Conservation (phyloP, 2,329 filamentous ascomycete genomes). For the Hymenoscyphus fructigenus region DNA sequence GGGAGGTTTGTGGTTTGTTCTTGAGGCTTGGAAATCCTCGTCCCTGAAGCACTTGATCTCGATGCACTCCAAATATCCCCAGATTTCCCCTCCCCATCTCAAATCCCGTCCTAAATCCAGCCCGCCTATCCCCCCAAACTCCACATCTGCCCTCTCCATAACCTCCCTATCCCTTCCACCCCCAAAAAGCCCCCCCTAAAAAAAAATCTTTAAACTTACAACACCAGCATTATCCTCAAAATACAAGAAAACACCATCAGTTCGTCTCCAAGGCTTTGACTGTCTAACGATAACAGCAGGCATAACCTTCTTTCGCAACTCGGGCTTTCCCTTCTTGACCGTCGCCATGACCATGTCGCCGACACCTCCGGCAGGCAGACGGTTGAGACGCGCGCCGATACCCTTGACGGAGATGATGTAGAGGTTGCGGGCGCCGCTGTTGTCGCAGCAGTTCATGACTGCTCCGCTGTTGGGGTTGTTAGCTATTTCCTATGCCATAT, state of each 20-base stretch:
- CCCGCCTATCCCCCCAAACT: not conserved
- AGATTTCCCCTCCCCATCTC: not conserved
- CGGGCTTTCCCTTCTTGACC: slow-evolving; percentile 99
- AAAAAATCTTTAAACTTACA: slow-evolving; percentile 56
- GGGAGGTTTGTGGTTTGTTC: not conserved
- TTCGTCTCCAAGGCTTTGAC: slow-evolving; percentile 98
- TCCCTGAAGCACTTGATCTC: not conserved
- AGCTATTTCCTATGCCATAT: not conserved
- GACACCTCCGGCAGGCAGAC: slow-evolving; percentile 94
- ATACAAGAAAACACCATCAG: slow-evolving; percentile 98
- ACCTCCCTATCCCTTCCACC: not conserved
- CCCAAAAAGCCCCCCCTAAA: not conserved
- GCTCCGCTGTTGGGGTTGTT: slow-evolving; percentile 66
- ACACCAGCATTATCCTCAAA: slow-evolving; percentile 99
- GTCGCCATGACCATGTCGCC: slow-evolving; percentile 99
- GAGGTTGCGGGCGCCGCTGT: slow-evolving; percentile 96
- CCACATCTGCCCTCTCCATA: not conserved
- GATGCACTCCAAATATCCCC: not conserved
- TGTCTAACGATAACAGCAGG: slow-evolving; percentile 98
- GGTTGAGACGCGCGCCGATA: slow-evolving; percentile 95
- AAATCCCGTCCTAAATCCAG: not conserved
- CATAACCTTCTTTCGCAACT: slow-evolving; percentile 99
- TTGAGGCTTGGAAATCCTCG: not conserved
- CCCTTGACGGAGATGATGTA: slow-evolving; percentile 99
- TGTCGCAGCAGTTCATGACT: slow-evolving; percentile 99